Base-by-base conservation (phyloP, 805 yeast genomes). In the Wickerhamomyces rabaulensis region DNA sequence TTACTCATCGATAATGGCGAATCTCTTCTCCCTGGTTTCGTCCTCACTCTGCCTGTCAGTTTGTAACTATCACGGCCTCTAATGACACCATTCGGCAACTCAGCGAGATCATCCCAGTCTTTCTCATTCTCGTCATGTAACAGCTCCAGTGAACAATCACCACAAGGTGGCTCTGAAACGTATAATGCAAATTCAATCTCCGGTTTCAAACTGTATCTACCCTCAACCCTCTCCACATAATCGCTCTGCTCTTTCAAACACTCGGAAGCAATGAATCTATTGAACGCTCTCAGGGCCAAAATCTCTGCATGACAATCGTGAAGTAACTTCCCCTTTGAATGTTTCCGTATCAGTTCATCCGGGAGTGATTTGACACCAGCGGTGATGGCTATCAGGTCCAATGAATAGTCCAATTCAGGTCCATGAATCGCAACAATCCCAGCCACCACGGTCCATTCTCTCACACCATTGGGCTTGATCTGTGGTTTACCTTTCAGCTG, bases 261-360 rank as follows among this genome's bases (percentile, higher is more conserved):
- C 33, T 61, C 62, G 6, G 49, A 43, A 17, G 49, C 42, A 3
- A 61, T 25, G 40, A 51, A 40, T 46, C 56, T 40, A 54, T 91
- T 91, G 59, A 92, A 80, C 1, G 80, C 77, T 23, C 98, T 66
- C 0, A 91, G 47, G 0, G 85, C 78, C 15, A 94, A 65, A 2
- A 90, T 76, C 59, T 92, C 99, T 0, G 98, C 97, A 67, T 92
- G 99, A 62, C 82, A 70, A 63, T 92, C 98, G 58, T 92, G 98
- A 0, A 92, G 68, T 9, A 89, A 62, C 16, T 62, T 59, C 0
- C 98, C 97, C 0, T 68, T 47, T 2, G 77, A 67, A 42, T 67
- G 66, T 4, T 60, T 50, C 3, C 67, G 45, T 0, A 84, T 62
- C 3, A 53, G 58, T 1, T 53, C 60, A 54, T 83, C 78, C 1